phyloP scores from a whole-genome alignment of 2,329 filamentous ascomycete species.

The Balansia obtecta region DNA sequence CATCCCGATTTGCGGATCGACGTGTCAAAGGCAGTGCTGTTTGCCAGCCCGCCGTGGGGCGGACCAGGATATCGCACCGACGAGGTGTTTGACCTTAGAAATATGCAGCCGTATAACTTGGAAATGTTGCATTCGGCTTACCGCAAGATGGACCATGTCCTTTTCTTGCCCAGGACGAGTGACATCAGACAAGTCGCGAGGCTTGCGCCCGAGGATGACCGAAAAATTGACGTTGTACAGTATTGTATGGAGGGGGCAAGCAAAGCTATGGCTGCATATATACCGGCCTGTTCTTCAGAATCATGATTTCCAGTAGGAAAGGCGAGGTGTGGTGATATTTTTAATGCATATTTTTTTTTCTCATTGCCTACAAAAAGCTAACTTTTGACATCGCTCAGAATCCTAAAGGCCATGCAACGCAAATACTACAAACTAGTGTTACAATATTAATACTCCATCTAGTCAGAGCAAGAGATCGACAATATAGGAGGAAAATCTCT shows the following conservation, averaged over 20 bases:
- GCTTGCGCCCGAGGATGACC: slow-evolving; percentile 29
- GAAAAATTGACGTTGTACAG: slow-evolving; percentile 65
- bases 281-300: slow-evolving; percentile 24
- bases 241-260: slow-evolving; percentile 87
- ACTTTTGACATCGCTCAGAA: neutral
- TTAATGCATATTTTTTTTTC: too few species aligned
- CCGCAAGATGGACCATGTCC: slow-evolving; percentile 45
- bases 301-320: neutral
- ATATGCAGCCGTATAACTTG: slow-evolving; percentile 81
- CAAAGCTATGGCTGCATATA: slow-evolving; percentile 61
- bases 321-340: neutral
- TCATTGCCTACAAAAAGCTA: neutral
- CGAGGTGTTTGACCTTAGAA: slow-evolving; percentile 67
- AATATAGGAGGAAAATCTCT: neutral
- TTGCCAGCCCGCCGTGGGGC: slow-evolving; percentile 49
- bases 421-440: neutral
- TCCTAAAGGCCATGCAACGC: neutral
- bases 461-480: neutral
- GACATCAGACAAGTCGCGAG: slow-evolving; percentile 67
- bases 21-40: slow-evolving; percentile 31
- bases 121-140: slow-evolving; percentile 51
- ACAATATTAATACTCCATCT: neutral
- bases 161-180: slow-evolving; percentile 80
- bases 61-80: slow-evolving; percentile 43
- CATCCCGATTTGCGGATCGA: slow-evolving; percentile 29